These are phyloP conservation scores for Triticum monococcum DNA, from an alignment of 176 grass and related monocot species.

Conservation along the genomic window DNA sequence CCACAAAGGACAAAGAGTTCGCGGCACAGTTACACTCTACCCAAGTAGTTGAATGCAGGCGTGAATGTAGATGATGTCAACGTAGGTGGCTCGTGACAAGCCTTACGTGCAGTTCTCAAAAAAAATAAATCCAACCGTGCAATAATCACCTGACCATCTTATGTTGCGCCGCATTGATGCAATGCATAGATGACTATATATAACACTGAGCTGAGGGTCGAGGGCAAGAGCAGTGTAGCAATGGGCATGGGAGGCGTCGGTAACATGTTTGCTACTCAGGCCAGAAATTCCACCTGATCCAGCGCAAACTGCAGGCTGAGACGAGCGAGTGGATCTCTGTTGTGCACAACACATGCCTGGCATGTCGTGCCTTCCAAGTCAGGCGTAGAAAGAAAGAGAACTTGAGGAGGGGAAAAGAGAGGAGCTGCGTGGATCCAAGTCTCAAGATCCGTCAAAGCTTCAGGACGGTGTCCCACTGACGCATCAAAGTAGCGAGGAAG, in stretches of 20 bases:
- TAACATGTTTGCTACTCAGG: background rate
- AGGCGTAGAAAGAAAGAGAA: no score
- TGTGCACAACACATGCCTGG: background rate
- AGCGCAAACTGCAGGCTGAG: background rate
- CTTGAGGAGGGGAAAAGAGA: no score
- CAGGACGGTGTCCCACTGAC: background rate
- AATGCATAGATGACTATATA: background rate
- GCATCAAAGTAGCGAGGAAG: background rate
- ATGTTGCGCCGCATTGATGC: background rate
- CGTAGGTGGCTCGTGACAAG: background rate
- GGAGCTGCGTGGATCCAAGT: no score
- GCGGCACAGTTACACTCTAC: background rate
- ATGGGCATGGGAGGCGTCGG: background rate
- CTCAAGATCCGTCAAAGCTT: no score
- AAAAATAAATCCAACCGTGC: background rate
- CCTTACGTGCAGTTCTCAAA: background rate
- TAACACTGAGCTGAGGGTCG: background rate
- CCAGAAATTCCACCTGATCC: background rate
- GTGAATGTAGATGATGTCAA: background rate
- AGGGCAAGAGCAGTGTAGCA: background rate
- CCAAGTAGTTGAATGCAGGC: background rate
- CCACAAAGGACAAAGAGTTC: background rate
- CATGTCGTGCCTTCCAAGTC: background rate
- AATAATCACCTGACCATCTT: background rate
- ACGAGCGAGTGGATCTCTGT: background rate